Evolutionary conservation across 2,329 filamentous ascomycete genomes (phyloP).

Genomic region (Cytospora leucostoma): DNA sequence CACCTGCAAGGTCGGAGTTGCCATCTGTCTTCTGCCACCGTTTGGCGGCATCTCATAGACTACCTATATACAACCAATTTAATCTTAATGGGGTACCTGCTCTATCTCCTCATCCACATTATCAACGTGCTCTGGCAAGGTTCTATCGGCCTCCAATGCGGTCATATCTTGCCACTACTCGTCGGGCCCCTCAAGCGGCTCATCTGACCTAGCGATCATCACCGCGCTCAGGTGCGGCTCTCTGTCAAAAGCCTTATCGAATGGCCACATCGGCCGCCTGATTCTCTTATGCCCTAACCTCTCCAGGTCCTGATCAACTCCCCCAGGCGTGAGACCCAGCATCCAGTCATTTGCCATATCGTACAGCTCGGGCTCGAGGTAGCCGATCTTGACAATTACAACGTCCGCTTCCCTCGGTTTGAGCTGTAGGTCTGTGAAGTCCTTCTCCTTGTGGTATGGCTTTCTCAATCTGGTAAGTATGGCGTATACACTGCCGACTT

Average conservation of each 20-base stretch:
- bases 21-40: background rate
- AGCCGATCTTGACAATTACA: conserved; percentile 58
- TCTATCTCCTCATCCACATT: too few species aligned
- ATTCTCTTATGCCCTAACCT: conserved; percentile 51
- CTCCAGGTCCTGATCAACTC: conserved; percentile 54
- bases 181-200: conserved; percentile 25
- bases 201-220: conserved; percentile 30
- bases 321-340: conserved; percentile 54
- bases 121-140: too few species aligned
- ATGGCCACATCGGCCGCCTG: conserved; percentile 47
- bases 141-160: background rate
- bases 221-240: conserved; percentile 32
- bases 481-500: conserved; percentile 51
- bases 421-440: conserved; percentile 52
- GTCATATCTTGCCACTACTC: conserved; percentile 7
- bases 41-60: conserved; percentile 5
- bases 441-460: conserved; percentile 54
- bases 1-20: background rate
- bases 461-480: conserved; percentile 55
- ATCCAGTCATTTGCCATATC: conserved; percentile 57
- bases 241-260: conserved; percentile 28
- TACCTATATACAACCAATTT: background rate
- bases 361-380: conserved; percentile 56
- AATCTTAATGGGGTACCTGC: background rate
- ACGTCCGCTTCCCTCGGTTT: conserved; percentile 49